Evolutionary conservation across 2,329 filamentous ascomycete species (phyloP), one percentile per base, ranked within the genome.

Genomic region (Penicillium polonicum): DNA sequence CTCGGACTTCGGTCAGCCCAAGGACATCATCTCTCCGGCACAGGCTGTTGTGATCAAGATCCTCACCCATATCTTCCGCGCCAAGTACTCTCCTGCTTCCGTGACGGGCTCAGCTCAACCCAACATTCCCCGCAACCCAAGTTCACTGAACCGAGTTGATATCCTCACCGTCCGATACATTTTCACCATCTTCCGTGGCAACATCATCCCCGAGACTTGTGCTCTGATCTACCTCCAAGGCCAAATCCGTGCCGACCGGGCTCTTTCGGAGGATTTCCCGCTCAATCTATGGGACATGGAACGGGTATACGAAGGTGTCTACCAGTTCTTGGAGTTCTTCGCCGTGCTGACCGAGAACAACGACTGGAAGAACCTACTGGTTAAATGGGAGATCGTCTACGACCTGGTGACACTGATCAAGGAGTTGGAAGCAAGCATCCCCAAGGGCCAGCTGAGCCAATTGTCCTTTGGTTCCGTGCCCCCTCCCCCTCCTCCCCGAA

Each of bases 201-300:
- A 92, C 60, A 93, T 97, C 60, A 92, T 97, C 5, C 93, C 93
- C 0, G 92, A 97, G 70, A 96, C 92, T 17, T 90, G 92, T 54
- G 92, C 92, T n/a, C 81, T 97, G 38, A 96, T 97, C 78, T 91
- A 94, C 69, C 83, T 96, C 3, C 93, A 97, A 77, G 90, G 91
- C 17, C 89, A 96, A 70, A 96, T 97, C 35, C 88, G 91, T 42
- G 86, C 88, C 41, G 87, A 88, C 33, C 82, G 87, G 56, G 86
- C 88, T 17, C 85, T 93, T 59, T 87, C 91, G 0, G 86, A 90
- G 60, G 92, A 97, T 68, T 97, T 97, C 68, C 93, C 93, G 0
- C 87, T 97, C 2, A 95, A 97, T 68, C 84, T 92, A 46, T 97
- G 93, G 93, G 93, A 97, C 68, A 96, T 97, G 89, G 93, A 97